Conservation (phyloP, 805 yeast species). For the Ogataea glucozyma region DNA sequence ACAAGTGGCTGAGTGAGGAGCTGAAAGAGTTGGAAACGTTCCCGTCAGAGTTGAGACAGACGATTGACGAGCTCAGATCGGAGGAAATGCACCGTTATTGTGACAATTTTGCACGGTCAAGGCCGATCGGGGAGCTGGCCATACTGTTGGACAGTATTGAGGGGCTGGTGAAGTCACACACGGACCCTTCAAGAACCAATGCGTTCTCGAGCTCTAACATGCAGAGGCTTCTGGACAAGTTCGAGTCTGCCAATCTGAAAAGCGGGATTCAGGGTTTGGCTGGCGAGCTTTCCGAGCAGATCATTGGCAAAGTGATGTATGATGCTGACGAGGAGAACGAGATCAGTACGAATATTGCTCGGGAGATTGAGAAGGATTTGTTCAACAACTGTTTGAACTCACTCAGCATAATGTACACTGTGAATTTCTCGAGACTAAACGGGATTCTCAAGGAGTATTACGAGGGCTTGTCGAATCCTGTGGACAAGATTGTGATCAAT, state of each 20-base stretch:
- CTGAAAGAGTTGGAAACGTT: conserved; percentile 30
- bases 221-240: conserved; percentile 54
- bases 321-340: conserved; percentile 29
- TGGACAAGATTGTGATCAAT: conserved; percentile 34
- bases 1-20: conserved; percentile 51
- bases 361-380: conserved; percentile 52
- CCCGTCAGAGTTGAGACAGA: conserved; percentile 24
- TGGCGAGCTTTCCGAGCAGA: conserved; percentile 56
- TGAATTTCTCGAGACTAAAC: conserved; percentile 55
- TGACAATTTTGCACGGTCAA: conserved; percentile 44
- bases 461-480: conserved; percentile 34
- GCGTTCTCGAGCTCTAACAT: conserved; percentile 63
- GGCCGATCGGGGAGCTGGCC: conserved; percentile 63
- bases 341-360: conserved; percentile 26
- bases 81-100: conserved; percentile 46
- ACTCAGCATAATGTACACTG: conserved; percentile 59
- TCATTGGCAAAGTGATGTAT: conserved; percentile 31
- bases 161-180: conserved; percentile 43
- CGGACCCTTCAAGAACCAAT: conserved; percentile 57
- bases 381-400: conserved; percentile 69
- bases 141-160: conserved; percentile 68
- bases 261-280: conserved; percentile 55
- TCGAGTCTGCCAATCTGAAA: conserved; percentile 59
- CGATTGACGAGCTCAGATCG: conserved; percentile 34
- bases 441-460: conserved; percentile 57